A percentile compares a stretch with the other conserved stretches of the same genome.
Evolutionary conservation across 2,329 filamentous ascomycete genomes (phyloP).

Genomic region (Cladosporium sp.): DNA sequence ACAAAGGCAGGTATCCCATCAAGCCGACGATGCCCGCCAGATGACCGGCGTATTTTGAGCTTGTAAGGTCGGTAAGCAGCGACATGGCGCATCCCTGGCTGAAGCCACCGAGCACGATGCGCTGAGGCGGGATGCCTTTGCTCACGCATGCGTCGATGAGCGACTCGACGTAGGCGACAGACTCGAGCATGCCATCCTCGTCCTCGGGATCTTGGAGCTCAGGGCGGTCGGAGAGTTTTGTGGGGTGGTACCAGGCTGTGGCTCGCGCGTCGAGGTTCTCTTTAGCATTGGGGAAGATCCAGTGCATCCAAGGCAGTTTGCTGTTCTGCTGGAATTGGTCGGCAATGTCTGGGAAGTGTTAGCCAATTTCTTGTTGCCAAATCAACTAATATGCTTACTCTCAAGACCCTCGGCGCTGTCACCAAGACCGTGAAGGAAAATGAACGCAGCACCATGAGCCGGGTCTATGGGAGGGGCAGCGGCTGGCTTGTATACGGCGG

Average conservation of each 20-base stretch:
- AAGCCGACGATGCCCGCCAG: conserved; percentile 39
- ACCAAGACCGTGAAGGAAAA: conserved; percentile 43
- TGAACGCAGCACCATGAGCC: conserved; percentile 37
- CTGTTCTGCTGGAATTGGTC: conserved; percentile 40
- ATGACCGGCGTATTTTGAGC: conserved; percentile 33
- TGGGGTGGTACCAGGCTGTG: conserved; percentile 44
- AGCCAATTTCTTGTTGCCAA: background rate
- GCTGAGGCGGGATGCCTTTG: conserved; percentile 35
- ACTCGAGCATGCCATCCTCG: conserved; percentile 38
- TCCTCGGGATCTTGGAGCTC: conserved; percentile 43
- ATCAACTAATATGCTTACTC: conserved; percentile 24
- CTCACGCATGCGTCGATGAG: conserved; percentile 38
- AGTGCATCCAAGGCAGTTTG: conserved; percentile 44
- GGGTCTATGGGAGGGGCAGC: conserved; percentile 29
- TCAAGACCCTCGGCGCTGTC: conserved; percentile 41
- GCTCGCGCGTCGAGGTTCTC: conserved; percentile 41
- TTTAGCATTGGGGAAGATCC: conserved; percentile 46
- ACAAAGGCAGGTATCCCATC: conserved; percentile 44
- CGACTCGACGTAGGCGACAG: conserved; percentile 35
- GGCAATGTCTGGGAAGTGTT: conserved; percentile 19
- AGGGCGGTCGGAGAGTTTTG: conserved; percentile 33
- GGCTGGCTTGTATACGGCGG: conserved; percentile 35
- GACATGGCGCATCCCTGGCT: conserved; percentile 44
- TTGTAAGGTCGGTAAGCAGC: conserved; percentile 38
- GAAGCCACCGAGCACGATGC: conserved; percentile 44